Percentiles rank a stretch among this genome's conserved stretches.
phyloP scores from a whole-genome alignment of 2,329 filamentous ascomycete genomes.

The Exserohilum turcica region DNA sequence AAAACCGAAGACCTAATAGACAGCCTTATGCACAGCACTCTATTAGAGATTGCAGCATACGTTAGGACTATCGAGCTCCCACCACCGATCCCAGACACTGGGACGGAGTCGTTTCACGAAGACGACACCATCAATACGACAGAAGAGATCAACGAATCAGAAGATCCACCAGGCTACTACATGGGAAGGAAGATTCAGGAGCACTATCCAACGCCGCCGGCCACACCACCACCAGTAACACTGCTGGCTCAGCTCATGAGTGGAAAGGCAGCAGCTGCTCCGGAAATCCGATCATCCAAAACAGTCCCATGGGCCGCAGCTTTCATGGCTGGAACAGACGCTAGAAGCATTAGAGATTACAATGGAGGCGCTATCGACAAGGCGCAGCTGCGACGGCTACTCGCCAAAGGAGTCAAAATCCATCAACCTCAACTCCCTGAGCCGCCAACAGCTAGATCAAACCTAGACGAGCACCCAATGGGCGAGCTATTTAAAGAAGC shows the following conservation, averaged over 20 bases:
- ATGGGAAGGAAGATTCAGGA: neutral
- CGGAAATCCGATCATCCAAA: neutral
- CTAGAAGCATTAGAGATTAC: neutral
- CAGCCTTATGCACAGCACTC: neutral
- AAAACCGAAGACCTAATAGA: neutral
- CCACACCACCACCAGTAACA: neutral
- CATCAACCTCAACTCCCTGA: neutral
- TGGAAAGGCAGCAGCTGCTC: neutral
- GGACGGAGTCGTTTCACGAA: neutral
- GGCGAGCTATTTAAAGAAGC: neutral
- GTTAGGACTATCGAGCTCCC: neutral
- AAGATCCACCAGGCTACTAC: neutral
- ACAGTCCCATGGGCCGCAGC: neutral
- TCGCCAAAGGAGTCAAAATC: neutral
- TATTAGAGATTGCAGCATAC: neutral
- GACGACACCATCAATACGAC: neutral
- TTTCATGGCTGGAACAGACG: neutral
- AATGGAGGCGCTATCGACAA: neutral
- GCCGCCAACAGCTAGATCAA: neutral
- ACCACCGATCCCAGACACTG: conserved; percentile 1
- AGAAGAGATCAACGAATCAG: neutral
- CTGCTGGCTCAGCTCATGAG: neutral
- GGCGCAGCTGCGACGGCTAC: neutral
- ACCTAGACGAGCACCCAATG: neutral
- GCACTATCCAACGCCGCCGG: neutral